Evolutionary conservation across 768 basidiomycete genomes (phyloP).

Genomic region (Rhodotorula taiwanensis): DNA sequence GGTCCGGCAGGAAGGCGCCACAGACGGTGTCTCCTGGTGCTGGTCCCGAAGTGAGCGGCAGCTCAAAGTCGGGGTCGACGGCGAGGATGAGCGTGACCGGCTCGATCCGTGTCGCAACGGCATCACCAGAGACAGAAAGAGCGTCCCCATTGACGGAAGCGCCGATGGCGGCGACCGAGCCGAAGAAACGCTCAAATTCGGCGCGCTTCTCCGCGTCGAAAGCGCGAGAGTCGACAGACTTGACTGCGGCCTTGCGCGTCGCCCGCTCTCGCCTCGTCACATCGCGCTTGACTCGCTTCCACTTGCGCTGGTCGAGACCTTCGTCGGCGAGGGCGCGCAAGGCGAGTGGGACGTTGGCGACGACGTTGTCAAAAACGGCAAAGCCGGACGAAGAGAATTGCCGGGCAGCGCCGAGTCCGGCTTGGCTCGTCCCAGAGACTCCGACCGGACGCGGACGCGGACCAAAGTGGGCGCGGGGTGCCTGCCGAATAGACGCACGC

Average conservation of each 20-base stretch:
- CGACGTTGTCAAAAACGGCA: slow-evolving; percentile 70
- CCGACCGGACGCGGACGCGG: slow-evolving; percentile 9
- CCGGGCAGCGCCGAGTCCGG: slow-evolving; percentile 64
- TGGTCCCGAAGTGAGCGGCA: slow-evolving; percentile 11
- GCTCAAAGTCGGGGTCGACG: slow-evolving; percentile 29
- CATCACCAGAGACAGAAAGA: not conserved
- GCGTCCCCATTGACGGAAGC: not conserved
- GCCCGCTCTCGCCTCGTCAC: slow-evolving; percentile 11
- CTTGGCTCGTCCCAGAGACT: not conserved
- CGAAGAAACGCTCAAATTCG: slow-evolving; percentile 30
- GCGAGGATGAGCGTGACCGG: slow-evolving; percentile 30
- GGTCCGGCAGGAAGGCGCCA: not conserved
- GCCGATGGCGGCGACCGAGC: not conserved
- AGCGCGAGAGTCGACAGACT: slow-evolving; percentile 19
- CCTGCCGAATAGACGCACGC: not conserved
- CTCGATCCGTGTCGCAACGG: not conserved
- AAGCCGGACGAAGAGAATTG: slow-evolving; percentile 63
- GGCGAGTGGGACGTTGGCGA: slow-evolving; percentile 71
- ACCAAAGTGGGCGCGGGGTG: slow-evolving; percentile 6
- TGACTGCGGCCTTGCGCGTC: slow-evolving; percentile 32
- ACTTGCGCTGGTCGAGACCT: slow-evolving; percentile 54
- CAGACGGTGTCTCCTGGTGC: too few relatives aligned
- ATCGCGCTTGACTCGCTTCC: slow-evolving; percentile 44
- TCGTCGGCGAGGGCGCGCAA: slow-evolving; percentile 54
- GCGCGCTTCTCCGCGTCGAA: slow-evolving; percentile 1